Percentiles rank a stretch among this genome's conserved stretches.
Evolutionary conservation across 1,139 yeast genomes (phyloP).

Genomic region (Hemisphaericaspora xylanilytica): DNA sequence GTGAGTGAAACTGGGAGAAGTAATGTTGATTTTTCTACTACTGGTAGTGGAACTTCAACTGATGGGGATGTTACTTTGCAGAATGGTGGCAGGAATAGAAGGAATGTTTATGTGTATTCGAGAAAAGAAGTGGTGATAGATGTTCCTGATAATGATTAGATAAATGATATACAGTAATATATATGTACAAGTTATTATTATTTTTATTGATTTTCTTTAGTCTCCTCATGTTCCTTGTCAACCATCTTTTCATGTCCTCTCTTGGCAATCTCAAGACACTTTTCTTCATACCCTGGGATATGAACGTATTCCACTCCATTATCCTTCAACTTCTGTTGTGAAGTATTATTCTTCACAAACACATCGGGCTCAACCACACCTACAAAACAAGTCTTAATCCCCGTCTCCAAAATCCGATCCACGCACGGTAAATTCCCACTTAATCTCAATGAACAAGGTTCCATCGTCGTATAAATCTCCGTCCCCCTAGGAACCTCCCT

Average conservation of each 20-base stretch:
- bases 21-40: constrained; percentile 10
- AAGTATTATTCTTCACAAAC: constrained; percentile 76
- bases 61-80: constrained; percentile 5
- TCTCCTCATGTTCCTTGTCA: constrained; percentile 37
- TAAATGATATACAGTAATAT: neutral
- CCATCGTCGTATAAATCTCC: constrained; percentile 93
- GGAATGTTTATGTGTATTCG: constrained; percentile 56
- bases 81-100: constrained; percentile 22
- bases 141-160: constrained; percentile 18
- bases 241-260: constrained; percentile 62
- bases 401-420: constrained; percentile 62
- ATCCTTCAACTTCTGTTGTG: constrained; percentile 50
- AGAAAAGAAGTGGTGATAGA: constrained; percentile 53
- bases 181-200: constrained; percentile 17
- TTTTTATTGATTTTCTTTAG: neutral
- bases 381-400: constrained; percentile 74
- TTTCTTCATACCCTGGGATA: constrained; percentile 81
- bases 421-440: constrained; percentile 92
- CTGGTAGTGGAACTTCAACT: constrained; percentile 8
- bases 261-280: constrained; percentile 68
- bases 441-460: constrained; percentile 86
- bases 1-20: neutral
- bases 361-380: constrained; percentile 91
- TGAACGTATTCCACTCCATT: constrained; percentile 71
- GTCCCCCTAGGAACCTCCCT: constrained; percentile 68